A percentile compares a stretch with the other conserved stretches of the same genome.
These are phyloP conservation scores for Agapanthus africanus DNA, from an alignment of 106 monocot species.

Conservation along the genomic window DNA sequence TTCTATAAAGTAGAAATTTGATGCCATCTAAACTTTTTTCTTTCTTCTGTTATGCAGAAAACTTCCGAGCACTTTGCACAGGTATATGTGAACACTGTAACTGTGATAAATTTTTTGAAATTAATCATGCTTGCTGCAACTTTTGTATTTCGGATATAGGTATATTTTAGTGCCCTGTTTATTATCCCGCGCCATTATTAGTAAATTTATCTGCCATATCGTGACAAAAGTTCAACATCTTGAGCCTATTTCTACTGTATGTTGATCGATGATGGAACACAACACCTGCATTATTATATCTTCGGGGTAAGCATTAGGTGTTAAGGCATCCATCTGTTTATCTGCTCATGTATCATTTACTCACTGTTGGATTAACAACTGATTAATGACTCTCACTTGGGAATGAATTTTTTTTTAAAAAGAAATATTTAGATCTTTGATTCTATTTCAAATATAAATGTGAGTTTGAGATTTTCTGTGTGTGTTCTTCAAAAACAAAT, in stretches of 20 bases:
- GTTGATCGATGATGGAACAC: too few species aligned
- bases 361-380: not conserved
- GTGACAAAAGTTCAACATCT: too few species aligned
- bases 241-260: too few species aligned
- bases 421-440: not conserved
- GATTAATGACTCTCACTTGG: not conserved
- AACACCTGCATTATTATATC: too few species aligned
- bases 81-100: conserved; percentile 35
- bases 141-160: not conserved
- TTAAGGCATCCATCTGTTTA: not conserved
- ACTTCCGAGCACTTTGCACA: conserved; percentile 96
- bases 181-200: not conserved
- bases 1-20: not conserved
- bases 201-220: not conserved
- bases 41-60: conserved; percentile 48
- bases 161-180: not conserved
- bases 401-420: too few species aligned
- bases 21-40: conserved; percentile 3
- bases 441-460: too few species aligned
- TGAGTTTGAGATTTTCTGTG: too few species aligned
- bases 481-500: too few species aligned
- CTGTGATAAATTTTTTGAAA: not conserved
- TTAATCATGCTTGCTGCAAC: not conserved
- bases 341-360: not conserved
- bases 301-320: too few species aligned